Evolutionary conservation across 208 protist species (phyloP).

Genomic region (Acanthamoeba quina): DNA sequence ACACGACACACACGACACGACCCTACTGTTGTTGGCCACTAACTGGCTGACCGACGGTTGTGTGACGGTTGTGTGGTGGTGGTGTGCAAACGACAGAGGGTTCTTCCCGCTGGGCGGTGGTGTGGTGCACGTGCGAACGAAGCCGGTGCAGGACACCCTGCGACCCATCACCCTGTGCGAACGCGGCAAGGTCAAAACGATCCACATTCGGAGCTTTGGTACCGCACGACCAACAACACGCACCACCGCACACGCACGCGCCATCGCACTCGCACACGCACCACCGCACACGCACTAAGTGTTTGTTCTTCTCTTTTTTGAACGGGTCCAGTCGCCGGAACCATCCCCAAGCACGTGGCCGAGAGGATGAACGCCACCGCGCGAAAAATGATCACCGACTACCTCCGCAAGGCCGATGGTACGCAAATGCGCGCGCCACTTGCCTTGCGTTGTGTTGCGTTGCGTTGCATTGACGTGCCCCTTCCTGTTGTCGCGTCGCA

Average conservation of each 20-base stretch:
- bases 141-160: constrained; percentile 57
- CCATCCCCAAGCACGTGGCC: constrained; percentile 48
- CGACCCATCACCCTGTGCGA: constrained; percentile 75
- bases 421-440: neutral
- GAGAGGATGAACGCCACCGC: constrained; percentile 64
- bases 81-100: constrained; percentile 9
- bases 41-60: no score
- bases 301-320: neutral
- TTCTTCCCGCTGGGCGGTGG: constrained; percentile 81
- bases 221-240: neutral
- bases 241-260: no score
- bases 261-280: no score
- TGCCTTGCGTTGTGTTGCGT: neutral
- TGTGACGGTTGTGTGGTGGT: no score
- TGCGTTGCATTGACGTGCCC: neutral
- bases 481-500: neutral
- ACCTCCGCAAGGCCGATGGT: constrained; percentile 28
- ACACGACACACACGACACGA: no score
- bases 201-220: constrained; percentile 30
- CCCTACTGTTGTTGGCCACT: no score
- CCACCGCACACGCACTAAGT: no score
- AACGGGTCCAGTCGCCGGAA: neutral
- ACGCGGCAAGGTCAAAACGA: constrained; percentile 70
- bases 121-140: constrained; percentile 45
- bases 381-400: constrained; percentile 68